Evolutionary conservation across 2,329 filamentous ascomycete species (phyloP).

Genomic region (Xylaria sp.): DNA sequence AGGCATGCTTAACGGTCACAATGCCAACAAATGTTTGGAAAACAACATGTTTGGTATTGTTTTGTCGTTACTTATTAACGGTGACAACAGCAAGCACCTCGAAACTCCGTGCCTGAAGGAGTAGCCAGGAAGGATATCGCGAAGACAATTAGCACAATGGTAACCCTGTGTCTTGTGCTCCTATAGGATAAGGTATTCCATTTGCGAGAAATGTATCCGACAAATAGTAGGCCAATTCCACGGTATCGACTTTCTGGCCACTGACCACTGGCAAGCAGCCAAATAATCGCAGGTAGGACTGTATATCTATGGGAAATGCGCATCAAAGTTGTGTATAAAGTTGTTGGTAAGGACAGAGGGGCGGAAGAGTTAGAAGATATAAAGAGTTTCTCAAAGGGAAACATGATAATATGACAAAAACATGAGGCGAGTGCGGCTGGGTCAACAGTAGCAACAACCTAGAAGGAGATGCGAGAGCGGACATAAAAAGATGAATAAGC

Average conservation of each 20-base stretch:
- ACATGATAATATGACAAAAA: neutral
- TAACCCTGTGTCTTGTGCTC: neutral
- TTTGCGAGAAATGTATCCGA: neutral
- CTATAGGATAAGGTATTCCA: too few species aligned
- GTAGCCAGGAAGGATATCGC: neutral
- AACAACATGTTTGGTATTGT: neutral
- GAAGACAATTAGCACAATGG: too few species aligned
- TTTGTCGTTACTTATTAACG: neutral
- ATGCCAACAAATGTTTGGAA: neutral
- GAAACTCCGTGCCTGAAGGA: neutral
- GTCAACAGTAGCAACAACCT: neutral
- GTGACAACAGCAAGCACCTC: neutral
- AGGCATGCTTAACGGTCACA: neutral
- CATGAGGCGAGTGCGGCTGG: neutral
- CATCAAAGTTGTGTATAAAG: neutral
- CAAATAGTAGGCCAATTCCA: too few species aligned
- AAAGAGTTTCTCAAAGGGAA: neutral
- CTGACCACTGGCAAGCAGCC: conserved; percentile 4
- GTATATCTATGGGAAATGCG: neutral
- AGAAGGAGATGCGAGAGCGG: too few species aligned
- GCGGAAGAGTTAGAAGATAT: neutral
- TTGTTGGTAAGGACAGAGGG: neutral
- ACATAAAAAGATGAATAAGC: too few species aligned
- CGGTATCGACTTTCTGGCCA: neutral
- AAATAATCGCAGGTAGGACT: neutral